phyloP scores from a whole-genome alignment of 345 rosid genomes.

The Eutrema japonicum region DNA sequence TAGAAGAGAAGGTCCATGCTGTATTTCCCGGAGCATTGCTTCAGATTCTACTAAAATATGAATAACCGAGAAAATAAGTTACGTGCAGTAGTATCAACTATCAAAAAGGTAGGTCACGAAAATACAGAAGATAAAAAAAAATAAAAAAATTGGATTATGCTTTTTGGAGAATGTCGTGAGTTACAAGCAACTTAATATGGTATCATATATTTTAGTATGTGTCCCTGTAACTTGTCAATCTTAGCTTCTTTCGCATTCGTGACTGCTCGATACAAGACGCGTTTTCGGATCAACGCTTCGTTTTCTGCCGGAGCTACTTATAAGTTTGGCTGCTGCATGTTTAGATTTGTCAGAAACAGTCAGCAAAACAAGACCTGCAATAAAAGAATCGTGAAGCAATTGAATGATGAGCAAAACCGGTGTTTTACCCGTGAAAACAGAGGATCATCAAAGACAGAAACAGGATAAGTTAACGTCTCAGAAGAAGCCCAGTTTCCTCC shows the following conservation, averaged over 20 bases:
- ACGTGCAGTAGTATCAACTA: background rate
- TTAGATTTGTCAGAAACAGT: constrained; percentile 12
- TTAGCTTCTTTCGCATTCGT: constrained; percentile 22
- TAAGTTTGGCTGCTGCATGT: constrained; percentile 49
- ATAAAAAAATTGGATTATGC: background rate
- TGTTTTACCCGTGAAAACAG: constrained; percentile 53
- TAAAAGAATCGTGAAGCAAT: background rate
- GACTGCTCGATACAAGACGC: constrained; percentile 11
- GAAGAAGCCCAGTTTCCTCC: constrained; percentile 60
- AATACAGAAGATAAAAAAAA: background rate
- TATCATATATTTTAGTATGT: constrained; percentile 11
- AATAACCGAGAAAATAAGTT: background rate
- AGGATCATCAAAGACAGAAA: constrained; percentile 56
- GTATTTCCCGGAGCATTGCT: background rate
- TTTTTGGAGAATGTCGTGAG: constrained; percentile 20
- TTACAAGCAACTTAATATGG: constrained; percentile 29
- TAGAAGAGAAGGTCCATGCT: constrained; percentile 60
- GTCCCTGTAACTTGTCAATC: constrained; percentile 22
- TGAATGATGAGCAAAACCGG: constrained; percentile 27
- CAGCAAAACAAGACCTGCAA: constrained; percentile 17
- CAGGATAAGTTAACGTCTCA: constrained; percentile 53
- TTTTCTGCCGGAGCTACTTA: constrained; percentile 15
- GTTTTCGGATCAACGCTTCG: background rate
- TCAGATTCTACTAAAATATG: background rate
- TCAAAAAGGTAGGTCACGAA: background rate